A percentile compares a stretch with the other conserved stretches of the same genome.
Evolutionary conservation across 2,329 filamentous ascomycete genomes (phyloP).

Genomic region (Dactylellina leptospora): DNA sequence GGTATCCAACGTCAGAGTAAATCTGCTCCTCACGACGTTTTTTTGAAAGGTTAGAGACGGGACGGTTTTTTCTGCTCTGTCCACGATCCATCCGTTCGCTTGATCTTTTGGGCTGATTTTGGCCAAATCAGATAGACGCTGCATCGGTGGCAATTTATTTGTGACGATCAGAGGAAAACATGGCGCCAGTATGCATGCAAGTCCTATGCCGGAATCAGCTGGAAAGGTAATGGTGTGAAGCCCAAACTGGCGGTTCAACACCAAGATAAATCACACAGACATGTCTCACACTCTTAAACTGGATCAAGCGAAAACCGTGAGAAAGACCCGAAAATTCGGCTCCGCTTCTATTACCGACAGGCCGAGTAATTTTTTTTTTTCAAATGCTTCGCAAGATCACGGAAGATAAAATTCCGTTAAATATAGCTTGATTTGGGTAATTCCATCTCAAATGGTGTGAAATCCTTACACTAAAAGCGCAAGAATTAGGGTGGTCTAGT

Average conservation of each 20-base stretch:
- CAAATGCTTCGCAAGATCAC: constrained; percentile 28
- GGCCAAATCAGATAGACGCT: constrained; percentile 2
- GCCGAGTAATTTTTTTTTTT: constrained; percentile 21
- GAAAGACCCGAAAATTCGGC: constrained; percentile 45
- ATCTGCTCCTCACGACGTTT: constrained; percentile 4
- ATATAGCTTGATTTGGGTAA: constrained; percentile 24
- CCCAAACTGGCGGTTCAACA: constrained; percentile 51
- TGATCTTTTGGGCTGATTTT: background rate
- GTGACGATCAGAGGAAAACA: constrained; percentile 25
- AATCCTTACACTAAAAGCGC: constrained; percentile 9
- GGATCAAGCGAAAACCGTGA: constrained; percentile 50
- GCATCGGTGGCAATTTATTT: constrained; percentile 36
- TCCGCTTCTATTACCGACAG: constrained; percentile 29
- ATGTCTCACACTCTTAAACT: constrained; percentile 51
- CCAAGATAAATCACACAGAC: constrained; percentile 37
- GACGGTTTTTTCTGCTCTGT: constrained; percentile 1
- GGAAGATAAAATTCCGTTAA: constrained; percentile 45
- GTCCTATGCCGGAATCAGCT: constrained; percentile 18
- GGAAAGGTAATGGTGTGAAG: constrained; percentile 45
- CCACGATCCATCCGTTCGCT: constrained; percentile 9
- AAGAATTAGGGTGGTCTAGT: constrained; percentile 26
- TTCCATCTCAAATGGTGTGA: constrained; percentile 5
- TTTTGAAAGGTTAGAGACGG: constrained; percentile 38
- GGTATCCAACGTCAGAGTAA: constrained; percentile 44
- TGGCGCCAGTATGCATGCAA: constrained; percentile 33